phyloP scores from a whole-genome alignment of 1,284 basidiomycete species.

The Leccinum ponderosum region DNA sequence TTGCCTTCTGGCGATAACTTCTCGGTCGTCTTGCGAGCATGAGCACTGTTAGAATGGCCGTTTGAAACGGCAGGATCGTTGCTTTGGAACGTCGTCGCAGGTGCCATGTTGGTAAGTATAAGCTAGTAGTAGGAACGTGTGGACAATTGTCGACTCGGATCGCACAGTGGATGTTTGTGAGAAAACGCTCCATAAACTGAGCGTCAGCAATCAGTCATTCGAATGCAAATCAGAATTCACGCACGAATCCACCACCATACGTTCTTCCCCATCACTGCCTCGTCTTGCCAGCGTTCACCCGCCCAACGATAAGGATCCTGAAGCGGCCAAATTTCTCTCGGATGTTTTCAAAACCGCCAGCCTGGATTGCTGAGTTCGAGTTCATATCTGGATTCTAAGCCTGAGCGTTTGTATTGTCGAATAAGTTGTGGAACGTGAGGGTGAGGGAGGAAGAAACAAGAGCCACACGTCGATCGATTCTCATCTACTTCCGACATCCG shows the following conservation, averaged over 20 bases:
- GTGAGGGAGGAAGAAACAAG: no score
- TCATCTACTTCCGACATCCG: no score
- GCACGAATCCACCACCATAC: constrained; percentile 71
- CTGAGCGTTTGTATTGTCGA: no score
- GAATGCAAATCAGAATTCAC: constrained; percentile 33
- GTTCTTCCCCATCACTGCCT: constrained; percentile 70
- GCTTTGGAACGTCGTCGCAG: constrained; percentile 15
- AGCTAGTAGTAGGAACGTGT: not conserved
- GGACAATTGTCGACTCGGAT: not conserved
- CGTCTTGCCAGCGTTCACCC: no score
- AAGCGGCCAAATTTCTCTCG: no score
- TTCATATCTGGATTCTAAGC: no score
- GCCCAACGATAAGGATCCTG: no score
- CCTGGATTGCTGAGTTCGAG: no score
- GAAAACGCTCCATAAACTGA: not conserved
- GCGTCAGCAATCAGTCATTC: constrained; percentile 7
- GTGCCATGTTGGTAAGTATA: constrained; percentile 21
- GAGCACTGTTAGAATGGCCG: constrained; percentile 11
- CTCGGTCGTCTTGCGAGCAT: constrained; percentile 17
- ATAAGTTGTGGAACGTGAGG: no score
- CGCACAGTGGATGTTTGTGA: constrained; percentile 5
- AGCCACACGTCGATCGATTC: no score
- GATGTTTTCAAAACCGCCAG: no score
- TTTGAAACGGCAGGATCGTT: constrained; percentile 1
- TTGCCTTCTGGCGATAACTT: constrained; percentile 76